Evolutionary conservation across 129 eudicot species (phyloP), one percentile per base, ranked within the genome.

Genomic region (Flaveria trinervia): DNA sequence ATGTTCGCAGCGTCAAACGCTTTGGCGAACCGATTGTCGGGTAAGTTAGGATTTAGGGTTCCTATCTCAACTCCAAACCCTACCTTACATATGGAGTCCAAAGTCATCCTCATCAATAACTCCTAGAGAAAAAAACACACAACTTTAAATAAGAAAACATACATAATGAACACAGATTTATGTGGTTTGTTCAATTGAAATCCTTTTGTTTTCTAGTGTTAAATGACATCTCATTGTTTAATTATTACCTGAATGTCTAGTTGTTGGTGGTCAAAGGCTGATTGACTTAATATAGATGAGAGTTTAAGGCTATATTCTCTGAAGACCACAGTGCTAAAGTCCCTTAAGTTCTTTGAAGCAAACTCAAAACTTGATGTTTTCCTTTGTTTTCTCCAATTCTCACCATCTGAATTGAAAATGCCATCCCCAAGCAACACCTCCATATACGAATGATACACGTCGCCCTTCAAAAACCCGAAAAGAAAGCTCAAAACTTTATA

Each of bases 41-140:
- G 97, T 75, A 91, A 83, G 67, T 91, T 62, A 8, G 96, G 97
- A 84, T 81, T 87, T 80, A 94, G 68, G 30, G 97, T 91, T 54
- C 99, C 94, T 61, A 94, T 91, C 78, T 89, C 97, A 25, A 94
- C 97, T 13, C 97, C 99, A 84, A 94, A 94, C 60, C 99, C 99
- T 73, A 94, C 99, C 80, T 94, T 91, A 74, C 99, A 94, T 78
- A 94, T 94, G 25, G 99, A 94, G 82, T 94, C 99, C 80, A 94
- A 85, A 66, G 99, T 94, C 99, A 94, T 91, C 83, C 99, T 94
- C 99, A 94, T 91, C 80, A 94, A 82, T 48, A 94, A 73, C 70
- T 91, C 96, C 97, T 94, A 76, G 0, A 41, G 49, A 65, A 84
- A 28, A 39, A 13, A 39, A 23, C 50, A 49, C 60, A 9, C 44